phyloP scores from a whole-genome alignment of 345 rosid species.

The Erucastrum elatum region DNA sequence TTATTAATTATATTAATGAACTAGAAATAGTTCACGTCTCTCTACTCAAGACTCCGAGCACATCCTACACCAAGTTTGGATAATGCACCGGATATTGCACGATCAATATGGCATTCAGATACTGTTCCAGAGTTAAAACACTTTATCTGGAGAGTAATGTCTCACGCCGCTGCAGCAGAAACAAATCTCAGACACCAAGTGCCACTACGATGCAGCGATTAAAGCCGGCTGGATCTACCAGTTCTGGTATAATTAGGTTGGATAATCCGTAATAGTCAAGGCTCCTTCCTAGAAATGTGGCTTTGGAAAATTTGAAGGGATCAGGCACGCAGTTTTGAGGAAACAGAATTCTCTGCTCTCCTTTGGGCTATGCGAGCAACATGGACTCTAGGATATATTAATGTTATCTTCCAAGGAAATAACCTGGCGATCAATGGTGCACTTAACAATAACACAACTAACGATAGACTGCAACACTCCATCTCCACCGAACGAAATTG shows the following conservation, averaged over 20 bases:
- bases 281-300: background rate
- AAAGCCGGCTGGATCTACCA: too few relatives aligned
- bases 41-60: background rate
- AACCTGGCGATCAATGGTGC: background rate
- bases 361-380: background rate
- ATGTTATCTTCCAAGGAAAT: background rate
- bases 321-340: background rate
- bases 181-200: background rate
- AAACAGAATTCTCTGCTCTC: background rate
- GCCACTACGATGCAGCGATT: too few relatives aligned
- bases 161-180: too few relatives aligned
- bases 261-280: background rate
- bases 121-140: background rate
- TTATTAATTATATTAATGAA: background rate
- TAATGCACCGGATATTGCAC: background rate
- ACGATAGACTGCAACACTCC: background rate
- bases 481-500: background rate
- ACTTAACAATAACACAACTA: background rate
- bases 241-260: too few relatives aligned
- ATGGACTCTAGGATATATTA: background rate
- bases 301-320: background rate
- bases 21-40: background rate
- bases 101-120: background rate
- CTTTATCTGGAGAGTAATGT: too few relatives aligned
- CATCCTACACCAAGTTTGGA: background rate